phyloP scores from a whole-genome alignment of 2,329 filamentous ascomycete species.

The Coleophoma cylindrospora region DNA sequence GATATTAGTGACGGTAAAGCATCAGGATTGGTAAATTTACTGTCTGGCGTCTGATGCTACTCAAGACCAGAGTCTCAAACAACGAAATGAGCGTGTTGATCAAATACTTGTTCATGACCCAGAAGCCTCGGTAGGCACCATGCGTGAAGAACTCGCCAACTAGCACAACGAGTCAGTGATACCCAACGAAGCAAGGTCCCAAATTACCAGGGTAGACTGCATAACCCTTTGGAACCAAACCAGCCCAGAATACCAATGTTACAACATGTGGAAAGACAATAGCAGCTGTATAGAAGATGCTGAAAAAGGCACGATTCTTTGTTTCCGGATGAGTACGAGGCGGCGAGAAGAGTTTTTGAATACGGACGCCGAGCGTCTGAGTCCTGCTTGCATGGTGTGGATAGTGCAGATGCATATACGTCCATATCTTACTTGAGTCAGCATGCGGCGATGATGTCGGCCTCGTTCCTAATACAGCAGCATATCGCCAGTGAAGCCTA shows the following conservation, averaged over 20 bases:
- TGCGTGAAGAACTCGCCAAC: conserved; percentile 15
- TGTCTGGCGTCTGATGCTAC: conserved; percentile 23
- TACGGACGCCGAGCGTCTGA: conserved; percentile 3
- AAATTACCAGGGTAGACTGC: conserved; percentile 14
- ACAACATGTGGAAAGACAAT: conserved; percentile 23
- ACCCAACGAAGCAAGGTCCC: background rate
- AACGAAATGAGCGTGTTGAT: conserved; percentile 24
- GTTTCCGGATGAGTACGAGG: conserved; percentile 15
- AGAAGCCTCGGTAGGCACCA: conserved; percentile 17
- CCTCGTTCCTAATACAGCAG: background rate
- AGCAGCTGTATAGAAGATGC: conserved; percentile 26
- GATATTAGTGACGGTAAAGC: conserved; percentile 6
- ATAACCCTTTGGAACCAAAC: conserved; percentile 20
- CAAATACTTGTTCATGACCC: conserved; percentile 19
- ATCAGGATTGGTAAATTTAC: conserved; percentile 14
- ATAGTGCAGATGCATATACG: conserved; percentile 27
- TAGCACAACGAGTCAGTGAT: background rate
- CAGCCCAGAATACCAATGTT: conserved; percentile 23
- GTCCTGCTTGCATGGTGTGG: conserved; percentile 16
- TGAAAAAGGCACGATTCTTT: conserved; percentile 23
- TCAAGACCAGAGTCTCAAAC: conserved; percentile 25
- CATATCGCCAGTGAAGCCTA: background rate
- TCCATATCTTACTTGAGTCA: conserved; percentile 20
- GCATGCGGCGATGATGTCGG: background rate
- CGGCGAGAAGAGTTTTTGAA: conserved; percentile 20